phyloP scores from a whole-genome alignment of 371 early-diverging fungal species.

The Apophysomyces ossiformis region DNA sequence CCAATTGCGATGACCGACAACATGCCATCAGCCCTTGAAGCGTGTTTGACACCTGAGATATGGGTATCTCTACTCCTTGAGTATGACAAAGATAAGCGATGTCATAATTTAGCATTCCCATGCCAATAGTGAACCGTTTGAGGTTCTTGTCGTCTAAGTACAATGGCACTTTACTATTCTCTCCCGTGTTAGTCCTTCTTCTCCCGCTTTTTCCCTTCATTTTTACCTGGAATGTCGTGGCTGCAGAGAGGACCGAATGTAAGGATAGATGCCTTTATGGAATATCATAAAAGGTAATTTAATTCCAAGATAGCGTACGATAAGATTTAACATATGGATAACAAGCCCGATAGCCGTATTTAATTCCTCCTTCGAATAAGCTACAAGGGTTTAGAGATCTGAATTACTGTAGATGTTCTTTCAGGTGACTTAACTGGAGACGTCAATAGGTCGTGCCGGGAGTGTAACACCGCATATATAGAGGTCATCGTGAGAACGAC shows the following conservation, averaged over 20 bases:
- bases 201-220: background rate
- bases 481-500: conserved; percentile 43
- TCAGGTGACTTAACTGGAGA: conserved; percentile 38
- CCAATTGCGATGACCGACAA: conserved; percentile 66
- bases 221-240: conserved; percentile 23
- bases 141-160: conserved; percentile 63
- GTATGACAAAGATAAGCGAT: conserved; percentile 84
- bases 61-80: conserved; percentile 76
- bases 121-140: conserved; percentile 67
- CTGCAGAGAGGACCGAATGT: conserved; percentile 37
- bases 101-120: conserved; percentile 87
- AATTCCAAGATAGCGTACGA: conserved; percentile 79
- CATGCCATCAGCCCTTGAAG: conserved; percentile 76
- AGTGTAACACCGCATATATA: conserved; percentile 61
- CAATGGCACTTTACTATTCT: conserved; percentile 60
- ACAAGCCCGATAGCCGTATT: conserved; percentile 85
- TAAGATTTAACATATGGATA: conserved; percentile 76
- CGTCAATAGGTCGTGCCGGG: conserved; percentile 46
- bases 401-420: background rate
- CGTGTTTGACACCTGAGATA: conserved; percentile 65
- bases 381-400: conserved; percentile 18
- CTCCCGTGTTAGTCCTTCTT: conserved; percentile 19
- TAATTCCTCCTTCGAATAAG: conserved; percentile 69
- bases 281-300: conserved; percentile 73
- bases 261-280: conserved; percentile 57